Conservation (phyloP, 2,329 filamentous ascomycete species). For the Penicillium sp. region DNA sequence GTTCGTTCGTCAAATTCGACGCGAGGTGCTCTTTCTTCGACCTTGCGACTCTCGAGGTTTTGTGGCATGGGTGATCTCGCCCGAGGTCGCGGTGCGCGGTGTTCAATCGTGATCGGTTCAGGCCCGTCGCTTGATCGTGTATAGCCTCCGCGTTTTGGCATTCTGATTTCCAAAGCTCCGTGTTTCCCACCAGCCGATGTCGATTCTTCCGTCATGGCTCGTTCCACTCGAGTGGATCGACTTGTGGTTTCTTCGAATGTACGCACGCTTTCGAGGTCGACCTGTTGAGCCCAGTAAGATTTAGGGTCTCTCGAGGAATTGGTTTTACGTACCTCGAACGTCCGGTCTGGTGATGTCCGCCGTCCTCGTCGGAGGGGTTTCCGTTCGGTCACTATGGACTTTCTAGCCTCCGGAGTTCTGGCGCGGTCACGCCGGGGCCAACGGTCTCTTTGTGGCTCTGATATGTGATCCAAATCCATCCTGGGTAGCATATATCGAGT, state of each 20-base stretch:
- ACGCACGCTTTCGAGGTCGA: background rate
- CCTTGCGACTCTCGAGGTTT: background rate
- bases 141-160: background rate
- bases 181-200: background rate
- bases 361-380: conserved; percentile 10
- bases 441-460: background rate
- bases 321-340: background rate
- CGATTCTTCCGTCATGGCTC: background rate
- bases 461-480: background rate
- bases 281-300: background rate
- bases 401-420: background rate
- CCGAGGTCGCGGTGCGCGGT: background rate
- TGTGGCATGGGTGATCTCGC: background rate
- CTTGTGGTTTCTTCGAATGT: background rate
- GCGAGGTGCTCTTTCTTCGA: background rate
- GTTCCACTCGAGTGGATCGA: background rate
- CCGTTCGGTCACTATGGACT: conserved; percentile 21
- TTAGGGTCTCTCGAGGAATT: background rate
- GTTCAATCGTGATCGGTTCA: background rate
- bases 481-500: background rate
- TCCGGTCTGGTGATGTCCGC: background rate
- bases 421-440: background rate
- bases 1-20: background rate
- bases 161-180: background rate
- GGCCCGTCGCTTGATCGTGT: background rate